phyloP scores from a whole-genome alignment of 805 yeast genomes.

The Yamadazyma sp. region DNA sequence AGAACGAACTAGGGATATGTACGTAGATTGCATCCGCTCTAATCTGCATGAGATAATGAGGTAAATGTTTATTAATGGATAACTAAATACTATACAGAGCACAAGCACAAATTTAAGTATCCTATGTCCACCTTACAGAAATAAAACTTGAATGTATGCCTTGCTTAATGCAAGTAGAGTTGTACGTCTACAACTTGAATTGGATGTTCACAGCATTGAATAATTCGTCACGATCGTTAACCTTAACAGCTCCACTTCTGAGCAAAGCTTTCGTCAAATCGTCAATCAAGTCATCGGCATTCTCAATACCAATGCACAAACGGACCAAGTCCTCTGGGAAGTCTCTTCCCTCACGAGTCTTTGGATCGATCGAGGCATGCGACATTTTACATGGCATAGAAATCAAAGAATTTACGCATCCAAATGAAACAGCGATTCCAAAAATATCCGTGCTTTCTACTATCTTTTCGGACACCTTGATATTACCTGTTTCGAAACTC shows the following conservation, averaged over 20 bases:
- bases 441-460: conserved; percentile 76
- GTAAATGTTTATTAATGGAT: too few species aligned
- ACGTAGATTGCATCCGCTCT: too few species aligned
- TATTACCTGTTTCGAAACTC: conserved; percentile 82
- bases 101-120: too few species aligned
- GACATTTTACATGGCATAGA: conserved; percentile 96
- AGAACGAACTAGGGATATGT: too few species aligned
- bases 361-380: conserved; percentile 92
- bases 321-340: conserved; percentile 92
- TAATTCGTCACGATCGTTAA: conserved; percentile 41
- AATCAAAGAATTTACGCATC: conserved; percentile 88
- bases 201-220: conserved; percentile 37
- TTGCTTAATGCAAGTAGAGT: too few species aligned
- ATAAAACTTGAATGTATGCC: too few species aligned
- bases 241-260: conserved; percentile 58
- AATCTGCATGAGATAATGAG: too few species aligned
- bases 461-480: conserved; percentile 62
- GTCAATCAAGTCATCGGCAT: conserved; percentile 72
- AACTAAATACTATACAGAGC: too few species aligned
- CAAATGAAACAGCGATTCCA: conserved; percentile 90
- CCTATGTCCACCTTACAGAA: too few species aligned
- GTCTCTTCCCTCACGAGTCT: conserved; percentile 81
- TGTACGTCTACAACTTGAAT: conserved; percentile 21
- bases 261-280: conserved; percentile 74
- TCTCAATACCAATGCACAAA: conserved; percentile 89